Percentiles rank a stretch among this genome's conserved stretches.
Conservation (phyloP, 192 early-diverging fungal genomes). For the Linderina pennispora region DNA sequence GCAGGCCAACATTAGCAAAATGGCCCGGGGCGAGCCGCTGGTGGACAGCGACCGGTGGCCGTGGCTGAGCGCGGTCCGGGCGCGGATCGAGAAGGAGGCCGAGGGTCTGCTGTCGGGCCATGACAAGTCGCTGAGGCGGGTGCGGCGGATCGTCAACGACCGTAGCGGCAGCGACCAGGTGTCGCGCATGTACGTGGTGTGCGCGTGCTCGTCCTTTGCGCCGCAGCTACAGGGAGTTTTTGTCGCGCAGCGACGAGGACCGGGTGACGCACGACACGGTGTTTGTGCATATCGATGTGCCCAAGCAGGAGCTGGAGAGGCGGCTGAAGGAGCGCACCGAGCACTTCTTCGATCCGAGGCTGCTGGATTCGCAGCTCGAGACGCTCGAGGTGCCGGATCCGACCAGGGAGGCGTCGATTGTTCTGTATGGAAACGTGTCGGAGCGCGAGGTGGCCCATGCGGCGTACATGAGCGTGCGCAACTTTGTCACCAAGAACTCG, state of each 20-base stretch:
- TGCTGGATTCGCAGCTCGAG: conserved; percentile 59
- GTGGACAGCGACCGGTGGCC: conserved; percentile 61
- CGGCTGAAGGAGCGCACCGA: conserved; percentile 45
- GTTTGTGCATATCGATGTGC: conserved; percentile 57
- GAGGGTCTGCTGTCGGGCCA: conserved; percentile 11
- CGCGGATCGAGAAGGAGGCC: conserved; percentile 21
- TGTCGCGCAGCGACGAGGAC: conserved; percentile 31
- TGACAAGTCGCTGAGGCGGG: neutral
- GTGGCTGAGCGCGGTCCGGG: conserved; percentile 53
- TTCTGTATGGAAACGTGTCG: conserved; percentile 15
- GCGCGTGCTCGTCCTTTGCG: conserved; percentile 63
- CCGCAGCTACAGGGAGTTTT: conserved; percentile 57
- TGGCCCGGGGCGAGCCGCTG: conserved; percentile 54
- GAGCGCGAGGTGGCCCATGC: conserved; percentile 13
- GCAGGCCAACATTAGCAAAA: conserved; percentile 52
- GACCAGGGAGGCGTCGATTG: conserved; percentile 26
- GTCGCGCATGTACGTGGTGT: conserved; percentile 38
- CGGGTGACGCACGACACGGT: conserved; percentile 24
- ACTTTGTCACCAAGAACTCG: conserved; percentile 14
- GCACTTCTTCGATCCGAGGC: conserved; percentile 51
- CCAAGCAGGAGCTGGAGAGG: conserved; percentile 32
- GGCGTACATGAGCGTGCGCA: conserved; percentile 5
- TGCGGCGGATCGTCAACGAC: neutral
- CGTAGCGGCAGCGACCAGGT: neutral
- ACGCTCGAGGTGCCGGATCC: conserved; percentile 49